Evolutionary conservation across 2,329 filamentous ascomycete genomes (phyloP), one percentile per base, ranked within the genome.

Genomic region (Hortaea werneckii): DNA sequence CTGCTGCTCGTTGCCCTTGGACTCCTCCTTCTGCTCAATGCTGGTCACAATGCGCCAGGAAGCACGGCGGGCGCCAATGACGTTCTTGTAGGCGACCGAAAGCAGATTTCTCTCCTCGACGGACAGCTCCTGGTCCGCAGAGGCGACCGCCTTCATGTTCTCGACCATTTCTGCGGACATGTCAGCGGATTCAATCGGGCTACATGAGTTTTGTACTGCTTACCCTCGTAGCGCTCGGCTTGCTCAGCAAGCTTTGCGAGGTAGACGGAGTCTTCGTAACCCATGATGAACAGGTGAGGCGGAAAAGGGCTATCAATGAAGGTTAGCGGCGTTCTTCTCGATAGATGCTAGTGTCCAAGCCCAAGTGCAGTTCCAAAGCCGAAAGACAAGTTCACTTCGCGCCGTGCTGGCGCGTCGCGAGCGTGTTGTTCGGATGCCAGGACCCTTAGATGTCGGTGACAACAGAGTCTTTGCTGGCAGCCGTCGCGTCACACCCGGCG

Each of bases 231-330:
- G 71, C 92, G 90, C 83, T 98, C 92, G 73, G 92, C 92, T 83
- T 98, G 92, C 84, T 98, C 92, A 70, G 92, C 92, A 73, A 98
- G 86, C 88, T 96, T 96, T 76, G 92, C 92, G 71, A 96, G 85
- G 75, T 96, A 96, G 68, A 98, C 92, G 66, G 89, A 90, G 77
- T 96, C 89, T 81, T 96, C 90, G 80, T 95, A 87, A 82, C 86
- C 88, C 90, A 96, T 96, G 77, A 77, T 58, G 53, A 35, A 35
- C 32, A n/a, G 8, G n/a, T 9, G n/a, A 9, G n/a, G 8, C 32
- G 32, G 32, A n/a, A n/a, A 35, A n/a, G n/a, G 32, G n/a, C 32
- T 35, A n/a, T 35, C 9, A 3, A n/a, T n/a, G 2, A 9, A 2
- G 32, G 32, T 35, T 4, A 35, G 32, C 32, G n/a, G n/a, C 9